These are phyloP conservation scores for Luffa aegyptiaca DNA, from an alignment of 306 rosid genomes.

Conservation along the genomic window DNA sequence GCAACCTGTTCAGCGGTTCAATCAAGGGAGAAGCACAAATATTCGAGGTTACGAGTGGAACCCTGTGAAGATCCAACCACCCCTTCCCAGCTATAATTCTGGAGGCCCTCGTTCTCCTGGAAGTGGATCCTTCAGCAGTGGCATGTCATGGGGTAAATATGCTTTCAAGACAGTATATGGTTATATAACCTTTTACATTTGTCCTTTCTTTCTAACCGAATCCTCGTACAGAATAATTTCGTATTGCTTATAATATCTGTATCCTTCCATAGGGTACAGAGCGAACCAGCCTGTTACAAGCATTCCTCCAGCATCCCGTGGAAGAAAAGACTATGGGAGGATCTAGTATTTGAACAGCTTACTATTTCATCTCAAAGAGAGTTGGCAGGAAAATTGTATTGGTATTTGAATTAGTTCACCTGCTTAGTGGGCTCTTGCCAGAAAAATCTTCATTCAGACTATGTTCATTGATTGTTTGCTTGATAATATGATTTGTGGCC, in stretches of 20 bases:
- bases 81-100: constrained; percentile 52
- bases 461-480: constrained; percentile 53
- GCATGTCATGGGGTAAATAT: constrained; percentile 76
- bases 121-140: constrained; percentile 49
- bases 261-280: constrained; percentile 58
- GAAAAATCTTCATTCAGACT: constrained; percentile 22
- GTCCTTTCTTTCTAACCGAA: not conserved
- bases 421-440: constrained; percentile 24
- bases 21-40: constrained; percentile 50
- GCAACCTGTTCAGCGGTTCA: constrained; percentile 60
- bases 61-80: constrained; percentile 59
- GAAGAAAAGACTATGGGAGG: constrained; percentile 85
- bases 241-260: not conserved
- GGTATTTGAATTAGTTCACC: constrained; percentile 22
- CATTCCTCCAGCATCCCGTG: constrained; percentile 73
- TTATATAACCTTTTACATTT: not conserved
- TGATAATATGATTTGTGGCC: constrained; percentile 53
- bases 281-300: constrained; percentile 63
- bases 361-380: constrained; percentile 15
- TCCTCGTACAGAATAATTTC: not conserved
- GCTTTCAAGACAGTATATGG: not conserved
- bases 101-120: constrained; percentile 76
- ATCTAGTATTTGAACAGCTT: constrained; percentile 40
- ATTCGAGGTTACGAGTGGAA: constrained; percentile 58
- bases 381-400: constrained; percentile 30